Evolutionary conservation across 495 filamentous ascomycete species (phyloP).

Genomic region (Aspergillus indologenus): DNA sequence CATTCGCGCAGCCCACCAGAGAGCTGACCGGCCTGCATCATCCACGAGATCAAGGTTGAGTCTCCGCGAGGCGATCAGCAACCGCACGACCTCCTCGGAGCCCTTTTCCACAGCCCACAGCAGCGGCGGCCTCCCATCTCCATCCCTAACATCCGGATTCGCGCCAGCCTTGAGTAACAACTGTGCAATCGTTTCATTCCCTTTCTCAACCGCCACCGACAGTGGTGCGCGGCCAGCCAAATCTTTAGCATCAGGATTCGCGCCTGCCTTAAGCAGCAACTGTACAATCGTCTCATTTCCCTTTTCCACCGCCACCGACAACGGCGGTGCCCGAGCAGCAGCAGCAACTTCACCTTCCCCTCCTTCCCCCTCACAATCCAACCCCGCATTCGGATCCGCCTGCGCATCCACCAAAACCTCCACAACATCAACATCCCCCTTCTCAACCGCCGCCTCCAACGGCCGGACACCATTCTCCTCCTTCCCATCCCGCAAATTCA

Average conservation of each 20-base stretch:
- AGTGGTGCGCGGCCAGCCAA: slow-evolving; percentile 17
- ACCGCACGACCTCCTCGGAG: slow-evolving; percentile 30
- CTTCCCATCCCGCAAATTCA: slow-evolving; percentile 10
- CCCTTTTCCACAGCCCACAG: slow-evolving; percentile 35
- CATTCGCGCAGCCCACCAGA: slow-evolving; percentile 32
- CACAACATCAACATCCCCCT: slow-evolving; percentile 26
- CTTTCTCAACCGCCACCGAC: slow-evolving; percentile 13
- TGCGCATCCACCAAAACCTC: slow-evolving; percentile 24
- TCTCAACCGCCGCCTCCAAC: slow-evolving; percentile 18
- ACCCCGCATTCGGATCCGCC: slow-evolving; percentile 9
- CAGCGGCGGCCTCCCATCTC: slow-evolving; percentile 32
- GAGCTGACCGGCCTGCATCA: slow-evolving; percentile 30
- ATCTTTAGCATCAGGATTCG: slow-evolving; percentile 12
- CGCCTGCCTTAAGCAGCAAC: slow-evolving; percentile 25
- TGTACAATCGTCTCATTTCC: slow-evolving; percentile 29
- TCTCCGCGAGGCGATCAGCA: slow-evolving; percentile 24
- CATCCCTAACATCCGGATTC: slow-evolving; percentile 8
- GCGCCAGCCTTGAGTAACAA: slow-evolving; percentile 3
- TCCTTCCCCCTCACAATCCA: slow-evolving; percentile 5
- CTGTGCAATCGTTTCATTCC: slow-evolving; percentile 3
- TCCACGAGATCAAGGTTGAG: slow-evolving; percentile 30
- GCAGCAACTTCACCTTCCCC: slow-evolving; percentile 7
- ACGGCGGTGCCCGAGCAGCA: slow-evolving; percentile 9
- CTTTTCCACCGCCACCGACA: slow-evolving; percentile 19
- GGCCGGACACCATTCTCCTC: slow-evolving; percentile 4